phyloP scores from a whole-genome alignment of 805 yeast genomes.

The Zygoascus flipseniorum region DNA sequence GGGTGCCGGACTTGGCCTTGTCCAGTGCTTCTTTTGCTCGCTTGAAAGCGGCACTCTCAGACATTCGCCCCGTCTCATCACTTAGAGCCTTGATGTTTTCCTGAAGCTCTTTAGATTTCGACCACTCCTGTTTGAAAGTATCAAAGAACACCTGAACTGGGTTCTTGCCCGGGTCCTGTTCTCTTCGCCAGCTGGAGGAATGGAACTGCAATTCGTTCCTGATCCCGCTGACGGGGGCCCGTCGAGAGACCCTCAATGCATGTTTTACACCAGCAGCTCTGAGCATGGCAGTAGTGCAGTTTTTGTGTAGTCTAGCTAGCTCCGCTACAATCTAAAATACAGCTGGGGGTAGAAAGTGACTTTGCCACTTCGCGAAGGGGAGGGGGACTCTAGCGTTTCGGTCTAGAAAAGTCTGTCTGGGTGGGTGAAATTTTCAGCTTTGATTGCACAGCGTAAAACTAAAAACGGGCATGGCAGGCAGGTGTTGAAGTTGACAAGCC shows the following conservation, averaged over 20 bases:
- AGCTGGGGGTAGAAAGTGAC: too few species aligned
- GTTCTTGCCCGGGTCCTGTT: slow-evolving; percentile 19
- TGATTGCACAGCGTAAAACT: too few species aligned
- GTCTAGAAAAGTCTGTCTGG: too few species aligned
- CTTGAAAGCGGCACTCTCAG: slow-evolving; percentile 89
- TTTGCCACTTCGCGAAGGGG: too few species aligned
- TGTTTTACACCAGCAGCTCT: not conserved
- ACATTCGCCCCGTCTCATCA: slow-evolving; percentile 90
- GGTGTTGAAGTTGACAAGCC: too few species aligned
- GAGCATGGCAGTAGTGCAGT: not conserved
- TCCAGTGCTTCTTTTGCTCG: slow-evolving; percentile 89
- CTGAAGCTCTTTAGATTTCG: slow-evolving; percentile 80
- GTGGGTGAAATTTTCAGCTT: too few species aligned
- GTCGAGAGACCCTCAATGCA: not conserved
- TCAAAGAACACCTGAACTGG: slow-evolving; percentile 91
- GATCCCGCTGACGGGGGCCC: not conserved
- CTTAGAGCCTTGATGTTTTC: slow-evolving; percentile 89
- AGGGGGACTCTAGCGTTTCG: too few species aligned
- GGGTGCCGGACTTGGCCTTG: slow-evolving; percentile 62
- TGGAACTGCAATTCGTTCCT: not conserved
- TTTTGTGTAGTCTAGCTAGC: not conserved
- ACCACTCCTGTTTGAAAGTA: slow-evolving; percentile 86
- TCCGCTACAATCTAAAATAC: too few species aligned
- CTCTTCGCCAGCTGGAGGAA: not conserved
- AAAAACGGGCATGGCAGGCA: too few species aligned